Percentiles rank a stretch among this genome's conserved stretches.
phyloP scores from a whole-genome alignment of 345 rosid species.

The Rubroshorea leprosula region DNA sequence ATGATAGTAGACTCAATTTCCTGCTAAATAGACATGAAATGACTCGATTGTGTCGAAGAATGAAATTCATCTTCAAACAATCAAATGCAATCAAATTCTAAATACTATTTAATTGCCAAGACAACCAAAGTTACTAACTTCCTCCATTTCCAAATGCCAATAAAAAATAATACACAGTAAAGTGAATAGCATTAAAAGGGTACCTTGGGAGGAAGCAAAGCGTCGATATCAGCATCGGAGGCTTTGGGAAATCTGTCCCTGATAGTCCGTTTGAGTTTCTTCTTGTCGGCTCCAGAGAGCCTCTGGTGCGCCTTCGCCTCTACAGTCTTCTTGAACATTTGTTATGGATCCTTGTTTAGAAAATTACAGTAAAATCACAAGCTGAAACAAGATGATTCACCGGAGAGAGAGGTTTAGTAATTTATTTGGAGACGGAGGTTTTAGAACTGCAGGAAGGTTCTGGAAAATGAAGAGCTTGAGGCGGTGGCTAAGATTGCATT shows the following conservation, averaged over 20 bases:
- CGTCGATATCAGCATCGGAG: constrained; percentile 69
- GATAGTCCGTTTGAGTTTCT: constrained; percentile 72
- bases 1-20: background rate
- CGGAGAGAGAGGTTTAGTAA: background rate
- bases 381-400: background rate
- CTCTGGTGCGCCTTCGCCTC: constrained; percentile 90
- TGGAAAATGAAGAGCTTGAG: background rate
- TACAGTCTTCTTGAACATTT: constrained; percentile 88
- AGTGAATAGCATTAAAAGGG: background rate
- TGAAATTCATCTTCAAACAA: background rate
- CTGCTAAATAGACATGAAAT: background rate
- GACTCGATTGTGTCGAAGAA: too few relatives aligned
- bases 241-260: constrained; percentile 57
- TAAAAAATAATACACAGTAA: background rate
- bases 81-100: background rate
- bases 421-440: background rate
- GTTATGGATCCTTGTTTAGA: background rate
- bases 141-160: background rate
- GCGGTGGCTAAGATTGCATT: too few relatives aligned
- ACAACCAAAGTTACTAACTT: background rate
- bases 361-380: background rate
- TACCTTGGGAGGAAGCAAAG: constrained; percentile 82
- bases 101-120: background rate
- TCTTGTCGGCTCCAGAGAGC: constrained; percentile 92
- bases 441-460: background rate